These are phyloP conservation scores for Diaporthe sp. DNA, from an alignment of 2,329 filamentous ascomycete species.

Conservation along the genomic window DNA sequence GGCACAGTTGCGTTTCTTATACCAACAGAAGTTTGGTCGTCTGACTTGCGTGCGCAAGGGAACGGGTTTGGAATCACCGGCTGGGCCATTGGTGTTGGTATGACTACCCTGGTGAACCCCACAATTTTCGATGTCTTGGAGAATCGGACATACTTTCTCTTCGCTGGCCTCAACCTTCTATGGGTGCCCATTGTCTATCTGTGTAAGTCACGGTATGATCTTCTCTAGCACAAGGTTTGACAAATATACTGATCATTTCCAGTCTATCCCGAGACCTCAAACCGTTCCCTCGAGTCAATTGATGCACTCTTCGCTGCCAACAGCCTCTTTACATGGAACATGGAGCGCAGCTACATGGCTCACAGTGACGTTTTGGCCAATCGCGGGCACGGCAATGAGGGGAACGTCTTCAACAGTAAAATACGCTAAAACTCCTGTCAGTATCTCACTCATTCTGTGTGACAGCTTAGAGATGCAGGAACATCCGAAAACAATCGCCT, in stretches of 20 bases:
- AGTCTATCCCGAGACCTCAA: conserved; percentile 4
- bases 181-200: conserved; percentile 4
- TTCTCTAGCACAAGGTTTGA: background rate
- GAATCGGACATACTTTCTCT: conserved; percentile 65
- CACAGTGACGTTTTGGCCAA: background rate
- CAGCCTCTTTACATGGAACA: conserved; percentile 59
- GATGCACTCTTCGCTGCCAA: conserved; percentile 62
- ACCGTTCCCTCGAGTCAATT: conserved; percentile 54
- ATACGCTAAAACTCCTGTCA: too few species aligned
- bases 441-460: too few species aligned
- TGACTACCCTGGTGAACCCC: conserved; percentile 65
- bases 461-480: too few species aligned
- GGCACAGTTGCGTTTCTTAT: conserved; percentile 63
- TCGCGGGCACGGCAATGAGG: background rate
- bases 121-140: conserved; percentile 64
- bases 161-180: conserved; percentile 60
- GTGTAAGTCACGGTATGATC: background rate
- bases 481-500: too few species aligned
- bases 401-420: background rate
- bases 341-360: conserved; percentile 50
- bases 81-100: conserved; percentile 70
- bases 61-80: conserved; percentile 71
- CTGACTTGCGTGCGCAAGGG: conserved; percentile 69
- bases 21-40: conserved; percentile 70
- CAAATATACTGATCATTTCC: background rate